A percentile compares a stretch with the other conserved stretches of the same genome.
phyloP scores from a whole-genome alignment of 2,329 filamentous ascomycete species.

The Seiridium unicorne region DNA sequence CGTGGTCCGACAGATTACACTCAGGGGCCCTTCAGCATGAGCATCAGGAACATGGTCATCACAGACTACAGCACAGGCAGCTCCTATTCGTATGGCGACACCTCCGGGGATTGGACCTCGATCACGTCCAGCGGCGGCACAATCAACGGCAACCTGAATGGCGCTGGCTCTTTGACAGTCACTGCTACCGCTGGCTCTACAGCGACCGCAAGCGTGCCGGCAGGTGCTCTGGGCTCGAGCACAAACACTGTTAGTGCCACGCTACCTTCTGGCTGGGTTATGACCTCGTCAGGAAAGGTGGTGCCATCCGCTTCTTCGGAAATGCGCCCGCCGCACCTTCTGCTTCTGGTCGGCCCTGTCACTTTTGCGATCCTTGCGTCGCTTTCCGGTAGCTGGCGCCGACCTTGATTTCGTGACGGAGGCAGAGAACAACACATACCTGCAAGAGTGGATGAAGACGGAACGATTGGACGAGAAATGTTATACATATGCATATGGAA shows the following conservation, averaged over 20 bases:
- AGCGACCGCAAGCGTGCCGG: constrained; percentile 64
- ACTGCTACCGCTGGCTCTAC: constrained; percentile 63
- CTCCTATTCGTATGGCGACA: constrained; percentile 79
- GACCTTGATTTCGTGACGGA: neutral
- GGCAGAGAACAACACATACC: neutral
- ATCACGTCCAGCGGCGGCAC: constrained; percentile 78
- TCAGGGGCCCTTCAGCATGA: constrained; percentile 82
- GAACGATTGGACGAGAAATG: neutral
- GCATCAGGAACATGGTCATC: constrained; percentile 71
- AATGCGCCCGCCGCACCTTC: constrained; percentile 37
- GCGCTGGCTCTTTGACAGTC: constrained; percentile 47
- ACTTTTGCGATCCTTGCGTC: neutral
- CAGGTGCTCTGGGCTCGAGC: constrained; percentile 63
- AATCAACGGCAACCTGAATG: constrained; percentile 67
- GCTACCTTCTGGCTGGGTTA: constrained; percentile 77
- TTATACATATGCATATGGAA: neutral
- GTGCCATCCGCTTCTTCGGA: constrained; percentile 66
- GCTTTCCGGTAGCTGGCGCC: neutral
- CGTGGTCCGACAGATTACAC: constrained; percentile 82
- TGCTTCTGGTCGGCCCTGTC: constrained; percentile 42
- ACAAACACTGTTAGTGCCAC: constrained; percentile 50
- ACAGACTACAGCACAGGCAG: constrained; percentile 92
- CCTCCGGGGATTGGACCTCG: constrained; percentile 74
- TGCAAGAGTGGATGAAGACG: neutral
- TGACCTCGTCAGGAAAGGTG: constrained; percentile 76